These are phyloP conservation scores for Coemansia sp. DNA, from an alignment of 192 early-diverging fungal genomes.

Conservation along the genomic window DNA sequence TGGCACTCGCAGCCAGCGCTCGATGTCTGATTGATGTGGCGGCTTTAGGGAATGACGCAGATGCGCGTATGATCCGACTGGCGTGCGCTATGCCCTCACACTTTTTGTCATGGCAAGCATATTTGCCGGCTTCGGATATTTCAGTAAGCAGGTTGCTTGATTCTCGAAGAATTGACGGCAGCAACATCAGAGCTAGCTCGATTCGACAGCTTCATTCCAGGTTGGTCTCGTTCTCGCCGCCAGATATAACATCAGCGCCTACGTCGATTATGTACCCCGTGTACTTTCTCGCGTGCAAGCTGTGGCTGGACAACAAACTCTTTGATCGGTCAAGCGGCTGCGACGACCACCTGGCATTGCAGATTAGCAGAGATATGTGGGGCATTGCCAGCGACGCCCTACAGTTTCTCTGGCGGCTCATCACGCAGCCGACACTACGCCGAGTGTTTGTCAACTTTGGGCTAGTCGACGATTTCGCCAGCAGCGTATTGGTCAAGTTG, in stretches of 20 bases:
- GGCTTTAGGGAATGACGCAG: not conserved
- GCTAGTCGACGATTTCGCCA: slow-evolving; percentile 11
- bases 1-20: slow-evolving; percentile 24
- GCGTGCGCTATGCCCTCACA: slow-evolving; percentile 30
- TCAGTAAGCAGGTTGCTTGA: not conserved
- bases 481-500: slow-evolving; percentile 2
- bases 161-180: not conserved
- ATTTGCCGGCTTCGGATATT: slow-evolving; percentile 14
- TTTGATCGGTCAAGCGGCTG: not conserved
- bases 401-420: slow-evolving; percentile 21
- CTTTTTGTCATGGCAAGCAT: slow-evolving; percentile 31
- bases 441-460: slow-evolving; percentile 8
- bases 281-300: slow-evolving; percentile 28
- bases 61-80: not conserved
- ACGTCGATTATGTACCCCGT: slow-evolving; percentile 21
- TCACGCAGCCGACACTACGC: slow-evolving; percentile 6
- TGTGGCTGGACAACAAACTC: slow-evolving; percentile 15
- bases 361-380: slow-evolving; percentile 31
- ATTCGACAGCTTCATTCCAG: slow-evolving; percentile 1
- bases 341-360: not conserved
- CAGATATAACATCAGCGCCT: not conserved
- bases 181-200: not conserved
- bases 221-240: slow-evolving; percentile 8
- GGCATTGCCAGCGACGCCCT: slow-evolving; percentile 31
- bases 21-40: slow-evolving; percentile 11